Evolutionary conservation across 2,329 filamentous ascomycete genomes (phyloP), one percentile per base, ranked within the genome.

Genomic region (Biscogniauxia mediterranea): DNA sequence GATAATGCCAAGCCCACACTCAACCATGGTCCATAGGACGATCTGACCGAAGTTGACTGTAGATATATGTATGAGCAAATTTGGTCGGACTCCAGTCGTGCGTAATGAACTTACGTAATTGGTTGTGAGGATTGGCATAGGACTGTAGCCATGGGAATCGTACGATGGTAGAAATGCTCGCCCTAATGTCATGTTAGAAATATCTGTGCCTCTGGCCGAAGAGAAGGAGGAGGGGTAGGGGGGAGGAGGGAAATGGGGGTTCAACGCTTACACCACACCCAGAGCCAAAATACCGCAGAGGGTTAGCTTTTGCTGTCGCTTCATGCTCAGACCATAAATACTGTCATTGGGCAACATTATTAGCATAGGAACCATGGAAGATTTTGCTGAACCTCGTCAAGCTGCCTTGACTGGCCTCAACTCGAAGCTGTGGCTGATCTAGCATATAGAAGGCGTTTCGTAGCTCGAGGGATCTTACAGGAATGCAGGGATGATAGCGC

Each of bases 1-100:
- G 59, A 73, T 70, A 56, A 74, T 68, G 42, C 72, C 72, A 23
- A 74, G 65, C 54, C 71, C 71, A 62, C 66, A 71, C 25, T 74
- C 72, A 21, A 72, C 65, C 32, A 68, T 55, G 17, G 70, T 70
- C 70, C 71, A 74, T 20, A 73, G 55, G 59, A 71, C 67, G n/a
- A 73, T 61, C 42, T 57, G 11, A 1, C 54, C 58, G 5, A 54
- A 53, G 8, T 52, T 56, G 21, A 53, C 65, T 67, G 49, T 21
- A n/a, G n/a, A n/a, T 11, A 17, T 9, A 26, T 25, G 20, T 55
- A 42, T 53, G 17, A 60, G 38, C 19, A 9, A 56, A 17, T 61
- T 13, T 13, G 23, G n/a, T 26, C 1, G 2, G 13, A 17, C 5
- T 5, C 26, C 11, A 52, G 8, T 9, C 11, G 5, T 13, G 25